phyloP scores from a whole-genome alignment of 2,329 filamentous ascomycete genomes.

The Arthroderma sp. region DNA sequence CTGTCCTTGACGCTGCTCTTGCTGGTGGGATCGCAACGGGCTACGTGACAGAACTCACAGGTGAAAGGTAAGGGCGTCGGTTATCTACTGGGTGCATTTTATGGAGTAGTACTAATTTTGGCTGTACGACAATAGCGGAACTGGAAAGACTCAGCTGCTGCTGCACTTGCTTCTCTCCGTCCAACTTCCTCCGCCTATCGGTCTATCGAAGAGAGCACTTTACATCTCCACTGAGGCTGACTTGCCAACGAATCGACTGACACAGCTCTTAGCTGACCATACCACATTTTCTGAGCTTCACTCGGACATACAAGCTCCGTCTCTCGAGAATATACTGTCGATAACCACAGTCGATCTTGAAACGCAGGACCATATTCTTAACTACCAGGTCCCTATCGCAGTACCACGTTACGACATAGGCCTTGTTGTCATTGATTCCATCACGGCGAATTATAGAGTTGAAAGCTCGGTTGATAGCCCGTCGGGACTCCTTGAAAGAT shows the following conservation, averaged over 20 bases:
- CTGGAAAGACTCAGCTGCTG: conserved; percentile 89
- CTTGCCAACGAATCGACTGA: conserved; percentile 66
- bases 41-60: conserved; percentile 76
- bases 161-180: conserved; percentile 70
- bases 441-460: conserved; percentile 89
- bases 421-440: conserved; percentile 75
- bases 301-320: conserved; percentile 37
- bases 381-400: conserved; percentile 80
- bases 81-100: too few species aligned
- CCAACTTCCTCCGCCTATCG: conserved; percentile 63
- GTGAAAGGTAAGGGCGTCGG: conserved; percentile 53
- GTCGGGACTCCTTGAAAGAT: conserved; percentile 55
- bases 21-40: conserved; percentile 70
- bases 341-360: conserved; percentile 82
- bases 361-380: conserved; percentile 86
- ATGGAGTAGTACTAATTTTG: too few species aligned
- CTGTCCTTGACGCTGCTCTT: conserved; percentile 54
- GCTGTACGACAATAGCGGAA: conserved; percentile 44
- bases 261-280: conserved; percentile 61
- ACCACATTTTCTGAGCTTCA: conserved; percentile 41
- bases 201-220: conserved; percentile 59
- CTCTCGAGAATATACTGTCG: conserved; percentile 63
- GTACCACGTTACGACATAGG: conserved; percentile 64
- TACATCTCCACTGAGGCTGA: conserved; percentile 91
- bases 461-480: conserved; percentile 44